phyloP scores from a whole-genome alignment of 768 basidiomycete genomes.

The Trametes cingulata region DNA sequence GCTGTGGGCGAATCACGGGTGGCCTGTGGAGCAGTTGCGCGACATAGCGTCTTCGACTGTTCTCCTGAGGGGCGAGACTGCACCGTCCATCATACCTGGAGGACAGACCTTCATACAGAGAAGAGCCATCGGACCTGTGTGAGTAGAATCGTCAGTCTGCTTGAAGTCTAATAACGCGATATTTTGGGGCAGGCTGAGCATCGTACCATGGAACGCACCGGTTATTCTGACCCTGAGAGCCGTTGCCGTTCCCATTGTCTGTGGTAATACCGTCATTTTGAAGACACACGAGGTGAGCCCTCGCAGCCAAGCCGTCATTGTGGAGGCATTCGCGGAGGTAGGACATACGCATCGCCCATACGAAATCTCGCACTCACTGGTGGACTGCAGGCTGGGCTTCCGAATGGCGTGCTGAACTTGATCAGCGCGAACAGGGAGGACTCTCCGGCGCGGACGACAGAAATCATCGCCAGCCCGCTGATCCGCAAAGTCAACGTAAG shows the following conservation, averaged over 20 bases:
- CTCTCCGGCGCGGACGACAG: conserved; percentile 45
- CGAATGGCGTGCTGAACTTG: conserved; percentile 58
- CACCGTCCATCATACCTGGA: conserved; percentile 46
- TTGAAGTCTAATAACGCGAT: neutral
- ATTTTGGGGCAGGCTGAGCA: conserved; percentile 29
- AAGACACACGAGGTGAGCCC: conserved; percentile 55
- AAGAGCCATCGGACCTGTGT: conserved; percentile 56
- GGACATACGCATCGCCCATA: neutral
- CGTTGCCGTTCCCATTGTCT: conserved; percentile 47
- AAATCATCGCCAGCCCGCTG: conserved; percentile 56
- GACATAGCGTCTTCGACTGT: conserved; percentile 28
- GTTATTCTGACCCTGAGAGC: conserved; percentile 48
- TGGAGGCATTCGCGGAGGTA: conserved; percentile 49
- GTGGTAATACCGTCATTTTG: conserved; percentile 58
- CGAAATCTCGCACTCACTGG: neutral
- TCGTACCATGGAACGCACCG: conserved; percentile 61
- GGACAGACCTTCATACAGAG: conserved; percentile 45
- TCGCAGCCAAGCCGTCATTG: conserved; percentile 44
- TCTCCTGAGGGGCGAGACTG: conserved; percentile 43
- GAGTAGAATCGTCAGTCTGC: conserved; percentile 24
- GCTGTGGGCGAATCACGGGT: conserved; percentile 30
- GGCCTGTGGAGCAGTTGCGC: conserved; percentile 31
- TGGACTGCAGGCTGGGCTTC: conserved; percentile 52
- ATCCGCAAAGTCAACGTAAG: conserved; percentile 55
- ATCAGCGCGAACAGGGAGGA: conserved; percentile 47